These are phyloP conservation scores for Vachellia collinsii DNA, from an alignment of 306 rosid genomes.

Conservation along the genomic window DNA sequence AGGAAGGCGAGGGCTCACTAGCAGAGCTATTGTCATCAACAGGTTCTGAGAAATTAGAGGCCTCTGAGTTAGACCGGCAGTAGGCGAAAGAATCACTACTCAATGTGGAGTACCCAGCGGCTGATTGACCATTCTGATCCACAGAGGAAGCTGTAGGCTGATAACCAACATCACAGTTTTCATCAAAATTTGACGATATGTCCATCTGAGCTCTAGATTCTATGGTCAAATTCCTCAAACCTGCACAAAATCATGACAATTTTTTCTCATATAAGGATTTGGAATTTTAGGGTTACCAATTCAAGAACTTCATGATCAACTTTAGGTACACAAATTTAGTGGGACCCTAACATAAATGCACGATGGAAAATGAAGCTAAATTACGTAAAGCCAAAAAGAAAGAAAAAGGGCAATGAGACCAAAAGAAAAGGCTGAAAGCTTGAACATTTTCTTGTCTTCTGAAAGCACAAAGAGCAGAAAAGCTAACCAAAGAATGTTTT, in stretches of 20 bases:
- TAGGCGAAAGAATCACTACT: constrained; percentile 68
- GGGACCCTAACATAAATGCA: constrained; percentile 32
- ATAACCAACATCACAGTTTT: constrained; percentile 61
- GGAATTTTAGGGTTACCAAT: constrained; percentile 30
- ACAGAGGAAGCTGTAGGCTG: constrained; percentile 71
- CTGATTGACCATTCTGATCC: constrained; percentile 71
- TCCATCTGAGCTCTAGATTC: constrained; percentile 54
- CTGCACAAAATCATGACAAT: constrained; percentile 54
- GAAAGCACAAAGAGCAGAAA: constrained; percentile 57
- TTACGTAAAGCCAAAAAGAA: not conserved
- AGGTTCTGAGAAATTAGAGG: constrained; percentile 71
- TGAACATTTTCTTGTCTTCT: constrained; percentile 36
- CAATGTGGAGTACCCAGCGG: constrained; percentile 53
- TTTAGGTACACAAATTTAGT: constrained; percentile 28
- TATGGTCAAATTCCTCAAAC: constrained; percentile 43
- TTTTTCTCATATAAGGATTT: constrained; percentile 24
- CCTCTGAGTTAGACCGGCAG: constrained; percentile 66
- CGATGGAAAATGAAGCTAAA: constrained; percentile 21
- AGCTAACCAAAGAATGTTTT: constrained; percentile 51
- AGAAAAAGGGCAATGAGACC: constrained; percentile 19
- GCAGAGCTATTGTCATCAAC: constrained; percentile 58
- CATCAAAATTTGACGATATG: constrained; percentile 54
- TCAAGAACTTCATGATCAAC: constrained; percentile 37
- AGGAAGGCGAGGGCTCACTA: constrained; percentile 64
- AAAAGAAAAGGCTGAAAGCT: constrained; percentile 39